Conservation (phyloP, 73 alveolate species). For the Stentor roeselii region DNA sequence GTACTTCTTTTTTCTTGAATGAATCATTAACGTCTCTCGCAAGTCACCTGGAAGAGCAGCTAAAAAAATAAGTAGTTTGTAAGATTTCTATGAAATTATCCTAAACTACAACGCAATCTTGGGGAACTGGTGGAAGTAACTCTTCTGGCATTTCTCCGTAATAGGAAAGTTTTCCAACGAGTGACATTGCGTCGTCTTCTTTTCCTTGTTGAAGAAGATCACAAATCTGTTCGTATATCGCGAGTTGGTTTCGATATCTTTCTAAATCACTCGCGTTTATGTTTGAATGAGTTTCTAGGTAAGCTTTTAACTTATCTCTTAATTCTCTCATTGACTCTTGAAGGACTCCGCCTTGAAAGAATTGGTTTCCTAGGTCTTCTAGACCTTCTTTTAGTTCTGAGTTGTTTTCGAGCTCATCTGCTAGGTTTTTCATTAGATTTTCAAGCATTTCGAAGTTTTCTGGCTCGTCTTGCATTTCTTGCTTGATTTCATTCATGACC, state of each 20-base stretch:
- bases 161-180: neutral
- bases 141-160: constrained; percentile 15
- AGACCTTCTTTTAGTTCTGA: constrained; percentile 9
- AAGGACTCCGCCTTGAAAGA: neutral
- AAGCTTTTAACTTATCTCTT: neutral
- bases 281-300: neutral
- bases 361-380: neutral
- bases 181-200: constrained; percentile 1
- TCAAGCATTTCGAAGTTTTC: neutral
- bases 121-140: constrained; percentile 3
- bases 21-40: neutral
- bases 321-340: constrained; percentile 11
- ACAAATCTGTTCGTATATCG: neutral
- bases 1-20: neutral
- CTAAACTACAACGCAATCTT: constrained; percentile 16
- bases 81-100: no score
- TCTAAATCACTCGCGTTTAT: neutral
- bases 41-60: neutral
- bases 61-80: no score
- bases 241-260: neutral
- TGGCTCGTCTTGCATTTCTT: neutral
- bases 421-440: neutral
- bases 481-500: neutral
- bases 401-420: constrained; percentile 1
- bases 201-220: neutral